A percentile compares a stretch with the other conserved stretches of the same genome.
phyloP scores from a whole-genome alignment of 179 eudicot genomes.

The Beta corolliflora region DNA sequence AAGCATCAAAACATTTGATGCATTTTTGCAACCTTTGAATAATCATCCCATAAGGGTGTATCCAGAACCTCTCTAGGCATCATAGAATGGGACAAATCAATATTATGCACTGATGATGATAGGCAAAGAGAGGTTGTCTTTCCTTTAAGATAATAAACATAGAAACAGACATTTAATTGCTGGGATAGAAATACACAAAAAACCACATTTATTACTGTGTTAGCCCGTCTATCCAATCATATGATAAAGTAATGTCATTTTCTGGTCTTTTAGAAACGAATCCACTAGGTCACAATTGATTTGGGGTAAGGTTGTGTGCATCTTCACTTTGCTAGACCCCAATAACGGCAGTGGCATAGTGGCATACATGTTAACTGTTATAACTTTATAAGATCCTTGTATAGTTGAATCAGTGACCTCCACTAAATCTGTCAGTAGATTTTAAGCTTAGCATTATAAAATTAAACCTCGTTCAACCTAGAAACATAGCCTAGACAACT shows the following conservation, averaged over 20 bases:
- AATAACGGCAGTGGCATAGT: background rate
- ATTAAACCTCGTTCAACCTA: background rate
- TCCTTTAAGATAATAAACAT: background rate
- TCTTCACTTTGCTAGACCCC: background rate
- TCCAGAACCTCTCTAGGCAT: background rate
- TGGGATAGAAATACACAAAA: background rate
- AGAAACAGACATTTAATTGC: background rate
- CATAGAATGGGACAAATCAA: background rate
- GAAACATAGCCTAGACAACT: background rate
- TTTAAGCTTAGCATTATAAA: background rate
- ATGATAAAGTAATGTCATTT: background rate
- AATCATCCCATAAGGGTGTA: background rate
- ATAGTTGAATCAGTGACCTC: background rate
- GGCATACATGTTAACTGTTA: background rate
- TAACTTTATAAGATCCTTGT: too few relatives aligned
- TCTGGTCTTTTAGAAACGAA: background rate
- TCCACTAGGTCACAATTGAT: background rate
- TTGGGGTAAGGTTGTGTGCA: background rate
- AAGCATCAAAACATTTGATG: constrained; percentile 1
- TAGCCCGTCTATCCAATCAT: background rate
- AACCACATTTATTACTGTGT: background rate
- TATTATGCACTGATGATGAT: background rate
- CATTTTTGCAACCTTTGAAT: background rate
- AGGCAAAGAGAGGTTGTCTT: background rate
- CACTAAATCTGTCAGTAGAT: background rate